Evolutionary conservation across 1,284 basidiomycete species (phyloP), one percentile per base, ranked within the genome.

Genomic region (Lentinula novae-zelandiae): DNA sequence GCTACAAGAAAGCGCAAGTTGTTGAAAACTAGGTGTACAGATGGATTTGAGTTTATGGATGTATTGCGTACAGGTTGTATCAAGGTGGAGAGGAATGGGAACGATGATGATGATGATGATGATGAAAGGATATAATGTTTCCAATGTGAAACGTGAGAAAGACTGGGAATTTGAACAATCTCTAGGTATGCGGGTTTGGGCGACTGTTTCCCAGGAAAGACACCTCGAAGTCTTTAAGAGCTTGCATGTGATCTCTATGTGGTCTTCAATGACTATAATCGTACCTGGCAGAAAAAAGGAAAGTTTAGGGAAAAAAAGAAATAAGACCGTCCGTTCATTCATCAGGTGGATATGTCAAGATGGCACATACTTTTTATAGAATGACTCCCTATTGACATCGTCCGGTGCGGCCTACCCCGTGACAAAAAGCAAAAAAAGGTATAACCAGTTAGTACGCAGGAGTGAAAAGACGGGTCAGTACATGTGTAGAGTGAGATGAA

Each of bases 301-400:
- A 33, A 36, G 15, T 10, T 48, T 17, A 17, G 17, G 17, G 17
- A 17, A 17, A 17, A 17, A 39, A n/a, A 39, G 61, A 15, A 15
- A 59, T 20, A 34, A 9, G 50, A 15, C 54, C n/a, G 38, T 42
- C 4, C 22, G 1, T 3, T 27, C 27, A 27, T 27, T 27, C 27
- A 27, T 27, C 27, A 3, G 27, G 27, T 27, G 27, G 27, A 27
- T 27, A 27, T 27, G 27, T 27, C 27, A 51, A 5, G 42, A 34
- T 34, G 12, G 17, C 22, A 73, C 86, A 63, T 72, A 94, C 91
- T 95, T 95, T 69, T 82, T 86, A 73, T 95, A 98, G 72, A 97
- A 98, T 1, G 83, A 86, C 73, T 95, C 93, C 96, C 90, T 13
- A 82, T 82, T 5, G 27, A 50, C 31, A 36, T 61, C 36, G 92